Conservation (phyloP, 768 basidiomycete genomes). For the Scleroderma citrinum region DNA sequence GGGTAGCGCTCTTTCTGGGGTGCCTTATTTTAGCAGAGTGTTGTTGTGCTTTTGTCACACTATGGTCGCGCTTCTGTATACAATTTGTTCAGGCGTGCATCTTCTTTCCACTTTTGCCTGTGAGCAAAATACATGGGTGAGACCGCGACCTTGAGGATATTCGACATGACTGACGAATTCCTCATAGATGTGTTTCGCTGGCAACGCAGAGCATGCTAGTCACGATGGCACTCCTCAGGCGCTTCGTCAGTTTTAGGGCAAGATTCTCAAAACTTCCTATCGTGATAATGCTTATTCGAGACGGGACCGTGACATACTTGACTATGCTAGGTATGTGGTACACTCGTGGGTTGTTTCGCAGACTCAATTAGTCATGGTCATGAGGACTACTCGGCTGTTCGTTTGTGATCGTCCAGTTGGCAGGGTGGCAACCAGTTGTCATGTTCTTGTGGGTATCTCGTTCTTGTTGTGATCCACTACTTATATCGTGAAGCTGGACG, state of each 20-base stretch:
- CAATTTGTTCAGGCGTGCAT: not conserved
- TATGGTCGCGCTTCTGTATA: not conserved
- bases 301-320: conserved; percentile 42
- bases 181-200: conserved; percentile 3
- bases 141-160: not conserved
- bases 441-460: conserved; percentile 2
- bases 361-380: not conserved
- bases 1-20: not conserved
- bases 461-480: too few relatives aligned
- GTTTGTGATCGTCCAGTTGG: not conserved
- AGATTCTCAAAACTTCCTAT: conserved; percentile 38
- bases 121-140: not conserved
- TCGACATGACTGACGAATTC: not conserved
- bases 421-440: not conserved
- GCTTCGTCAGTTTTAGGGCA: conserved; percentile 28
- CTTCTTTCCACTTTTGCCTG: not conserved
- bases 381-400: not conserved
- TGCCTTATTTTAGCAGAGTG: not conserved
- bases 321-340: conserved; percentile 33
- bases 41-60: not conserved
- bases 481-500: not conserved
- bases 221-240: conserved; percentile 31
- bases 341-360: too few relatives aligned
- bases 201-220: conserved; percentile 37
- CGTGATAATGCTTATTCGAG: conserved; percentile 34